Evolutionary conservation across 148 eudicot species (phyloP), one percentile per base, ranked within the genome.

Genomic region (Chenopodium formosanum): DNA sequence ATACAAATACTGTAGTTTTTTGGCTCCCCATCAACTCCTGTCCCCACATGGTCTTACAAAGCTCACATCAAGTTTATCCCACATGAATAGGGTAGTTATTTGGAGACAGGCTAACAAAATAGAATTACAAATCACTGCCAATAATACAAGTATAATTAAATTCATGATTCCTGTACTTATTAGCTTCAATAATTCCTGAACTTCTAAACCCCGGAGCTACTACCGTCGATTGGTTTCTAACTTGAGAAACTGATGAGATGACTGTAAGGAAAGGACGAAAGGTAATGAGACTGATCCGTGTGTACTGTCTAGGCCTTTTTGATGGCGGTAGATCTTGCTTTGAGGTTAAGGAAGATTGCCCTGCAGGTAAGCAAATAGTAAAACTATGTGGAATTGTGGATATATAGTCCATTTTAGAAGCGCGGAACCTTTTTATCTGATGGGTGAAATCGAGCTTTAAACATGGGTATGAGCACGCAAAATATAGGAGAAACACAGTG

Each of bases 311-410:
- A 88, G 65, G 84, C 90, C 84, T 79, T 83, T 84, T 90, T 90
- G 37, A 82, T 70, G 72, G 83, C 63, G 19, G 73, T 52, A 31
- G 93, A 88, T 81, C 88, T 87, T 47, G 90, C 93, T 47, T 86
- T 89, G 78, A 90, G 85, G 77, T 90, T 90, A 46, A 89, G 86
- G 77, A 90, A 89, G 87, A 90, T 82, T 13, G 86, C 90, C 93
- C 93, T 90, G 85, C 37, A 84, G 52, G 63, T 73, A 64, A 77
- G 12, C 66, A 76, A 32, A 47, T 10, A 68, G 62, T 23, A 14
- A n/a, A 12, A 17, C 13, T 62, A 62, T 62, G 25, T 62, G 17
- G 16, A 17, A 12, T 16, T 12, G 7, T 65, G 13, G 37, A 67
- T 67, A 6, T 25, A 6, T 25, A 29, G 62, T 67, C 7, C 37